Evolutionary conservation across 2,329 filamentous ascomycete species (phyloP).

Genomic region (Apiospora saccharicola): DNA sequence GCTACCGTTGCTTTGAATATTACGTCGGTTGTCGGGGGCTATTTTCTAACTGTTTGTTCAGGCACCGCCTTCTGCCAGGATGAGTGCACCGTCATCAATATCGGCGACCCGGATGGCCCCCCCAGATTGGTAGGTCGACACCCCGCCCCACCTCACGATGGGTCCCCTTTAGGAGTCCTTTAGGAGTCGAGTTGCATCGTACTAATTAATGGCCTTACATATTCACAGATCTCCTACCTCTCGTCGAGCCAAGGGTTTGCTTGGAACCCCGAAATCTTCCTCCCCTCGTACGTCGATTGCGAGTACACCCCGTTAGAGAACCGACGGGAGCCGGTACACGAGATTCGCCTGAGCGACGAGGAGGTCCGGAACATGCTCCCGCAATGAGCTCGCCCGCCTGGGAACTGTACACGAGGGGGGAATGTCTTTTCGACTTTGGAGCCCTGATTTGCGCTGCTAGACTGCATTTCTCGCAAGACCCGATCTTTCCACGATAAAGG

Average conservation of each 20-base stretch:
- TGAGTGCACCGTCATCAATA: slow-evolving; percentile 82
- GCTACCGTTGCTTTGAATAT: slow-evolving; percentile 29
- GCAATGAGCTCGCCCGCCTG: slow-evolving; percentile 51
- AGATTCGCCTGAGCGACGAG: slow-evolving; percentile 80
- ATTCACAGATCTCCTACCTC: slow-evolving; percentile 75
- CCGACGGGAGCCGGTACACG: slow-evolving; percentile 78
- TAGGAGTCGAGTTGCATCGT: slow-evolving; percentile 26
- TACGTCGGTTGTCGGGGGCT: slow-evolving; percentile 25
- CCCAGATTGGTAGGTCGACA: slow-evolving; percentile 68
- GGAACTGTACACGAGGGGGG: neutral
- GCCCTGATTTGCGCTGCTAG: slow-evolving; percentile 19
- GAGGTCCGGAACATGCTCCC: slow-evolving; percentile 75
- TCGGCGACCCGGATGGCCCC: slow-evolving; percentile 76
- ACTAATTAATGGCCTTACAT: slow-evolving; percentile 31
- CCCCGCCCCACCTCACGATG: slow-evolving; percentile 14
- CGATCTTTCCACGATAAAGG: slow-evolving; percentile 21
- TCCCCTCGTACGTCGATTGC: slow-evolving; percentile 78
- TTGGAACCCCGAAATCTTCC: slow-evolving; percentile 87
- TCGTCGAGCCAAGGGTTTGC: slow-evolving; percentile 81
- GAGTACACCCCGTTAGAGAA: slow-evolving; percentile 79
- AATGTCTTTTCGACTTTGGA: slow-evolving; percentile 10
- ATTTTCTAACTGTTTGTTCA: slow-evolving; percentile 42
- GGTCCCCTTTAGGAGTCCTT: slow-evolving; percentile 9
- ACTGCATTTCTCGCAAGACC: slow-evolving; percentile 19
- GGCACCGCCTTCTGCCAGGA: slow-evolving; percentile 76